Evolutionary conservation across 1,284 basidiomycete genomes (phyloP).

Genomic region (Leccinum angustisporum): DNA sequence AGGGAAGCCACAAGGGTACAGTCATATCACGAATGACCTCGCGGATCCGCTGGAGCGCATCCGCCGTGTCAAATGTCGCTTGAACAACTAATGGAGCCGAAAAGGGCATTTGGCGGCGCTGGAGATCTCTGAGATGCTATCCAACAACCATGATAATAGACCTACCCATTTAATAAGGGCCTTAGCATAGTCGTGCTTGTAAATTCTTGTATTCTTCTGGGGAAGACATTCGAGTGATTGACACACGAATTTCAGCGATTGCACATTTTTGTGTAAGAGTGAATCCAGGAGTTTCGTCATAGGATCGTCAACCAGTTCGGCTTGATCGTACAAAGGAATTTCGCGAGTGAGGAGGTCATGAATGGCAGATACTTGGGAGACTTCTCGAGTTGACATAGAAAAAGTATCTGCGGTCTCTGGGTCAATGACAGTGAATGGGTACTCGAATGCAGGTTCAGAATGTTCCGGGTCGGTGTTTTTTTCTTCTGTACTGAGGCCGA

Average conservation of each 20-base stretch:
- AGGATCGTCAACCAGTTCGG: not conserved
- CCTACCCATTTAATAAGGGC: constrained; percentile 13
- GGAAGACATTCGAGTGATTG: constrained; percentile 1
- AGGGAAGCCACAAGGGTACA: constrained; percentile 27
- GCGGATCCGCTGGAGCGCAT: not conserved
- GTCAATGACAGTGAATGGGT: not conserved
- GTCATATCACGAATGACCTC: constrained; percentile 26
- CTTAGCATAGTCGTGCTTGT: constrained; percentile 7
- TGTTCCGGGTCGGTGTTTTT: not conserved
- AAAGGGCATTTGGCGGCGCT: constrained; percentile 9
- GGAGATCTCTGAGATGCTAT: not conserved
- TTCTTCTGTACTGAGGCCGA: not conserved
- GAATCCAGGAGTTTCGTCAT: not conserved
- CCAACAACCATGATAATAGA: not conserved
- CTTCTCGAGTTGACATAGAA: not conserved
- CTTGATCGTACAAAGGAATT: not conserved
- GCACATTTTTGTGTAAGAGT: constrained; percentile 3
- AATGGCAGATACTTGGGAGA: not conserved
- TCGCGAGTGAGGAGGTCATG: not conserved
- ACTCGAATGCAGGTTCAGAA: not conserved
- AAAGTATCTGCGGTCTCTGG: not conserved
- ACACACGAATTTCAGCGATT: constrained; percentile 9
- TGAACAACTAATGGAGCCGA: not conserved
- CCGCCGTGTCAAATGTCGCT: not conserved
- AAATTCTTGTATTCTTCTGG: not conserved